Evolutionary conservation across 2,329 filamentous ascomycete genomes (phyloP), one percentile per base, ranked within the genome.

Genomic region (Coniosporium uncinatum): DNA sequence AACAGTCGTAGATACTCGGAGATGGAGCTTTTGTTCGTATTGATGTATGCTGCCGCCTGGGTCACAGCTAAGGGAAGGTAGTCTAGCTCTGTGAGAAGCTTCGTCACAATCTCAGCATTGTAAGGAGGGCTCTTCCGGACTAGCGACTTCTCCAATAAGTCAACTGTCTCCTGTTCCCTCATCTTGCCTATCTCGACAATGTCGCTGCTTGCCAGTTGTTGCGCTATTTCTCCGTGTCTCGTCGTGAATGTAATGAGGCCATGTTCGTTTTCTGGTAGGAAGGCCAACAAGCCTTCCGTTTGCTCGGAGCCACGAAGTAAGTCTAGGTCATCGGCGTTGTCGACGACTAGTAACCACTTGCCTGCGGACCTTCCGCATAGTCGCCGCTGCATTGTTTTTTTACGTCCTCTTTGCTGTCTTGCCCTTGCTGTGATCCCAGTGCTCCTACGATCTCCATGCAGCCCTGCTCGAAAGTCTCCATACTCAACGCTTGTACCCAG

Each of bases 31-130:
- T 22, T 36, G 37, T 52, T 52, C 6, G n/a, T 43, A 37, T 50
- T 49, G 24, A 52, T 48, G 41, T 45, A 52, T n/a, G 50, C 49
- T 34, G 48, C 48, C 16, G 49, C 50, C 38, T 52, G 48, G n/a
- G 46, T 47, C 16, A 52, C 46, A 6, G 50, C 49, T 14, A 51
- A 37, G 14, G 49, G 49, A 5, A 52, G 49, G 36, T 46, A 47
- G 13, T 45, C 41, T 17, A 52, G 39, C 29, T 51, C 39, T 16
- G 13, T 24, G 3, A 50, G 43, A 34, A 50, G 45, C n/a, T 46
- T 37, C 6, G 14, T 19, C 14, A 39, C 39, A 14, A 36, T 19
- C 5, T 27, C 40, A 2, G 42, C 33, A 41, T 45, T 22, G 24
- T 32, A n/a, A 14, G 18, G 22, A 3, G 19, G 33, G 16, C 21